Conservation (phyloP, 306 rosid species). For the Geum urbanum region DNA sequence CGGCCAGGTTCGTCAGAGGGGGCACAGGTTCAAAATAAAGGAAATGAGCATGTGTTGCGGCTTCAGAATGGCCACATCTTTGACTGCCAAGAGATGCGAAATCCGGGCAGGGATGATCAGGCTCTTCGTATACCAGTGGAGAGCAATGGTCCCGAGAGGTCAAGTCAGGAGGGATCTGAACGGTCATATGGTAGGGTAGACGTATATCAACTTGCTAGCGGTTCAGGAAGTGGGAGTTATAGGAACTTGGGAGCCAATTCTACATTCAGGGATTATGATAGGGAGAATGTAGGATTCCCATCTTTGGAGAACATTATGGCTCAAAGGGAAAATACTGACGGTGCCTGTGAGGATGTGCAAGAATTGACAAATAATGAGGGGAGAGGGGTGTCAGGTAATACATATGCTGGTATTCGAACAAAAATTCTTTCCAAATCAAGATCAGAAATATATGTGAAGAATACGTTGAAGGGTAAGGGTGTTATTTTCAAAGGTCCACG, state of each 20-base stretch:
- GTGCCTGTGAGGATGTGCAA: slow-evolving; percentile 44
- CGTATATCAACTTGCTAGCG: slow-evolving; percentile 51
- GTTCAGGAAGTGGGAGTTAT: slow-evolving; percentile 57
- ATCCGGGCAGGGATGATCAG: slow-evolving; percentile 32
- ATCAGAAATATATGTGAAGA: slow-evolving; percentile 75
- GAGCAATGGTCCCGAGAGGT: slow-evolving; percentile 25
- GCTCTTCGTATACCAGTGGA: slow-evolving; percentile 38
- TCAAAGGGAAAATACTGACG: slow-evolving; percentile 44
- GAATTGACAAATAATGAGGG: slow-evolving; percentile 42
- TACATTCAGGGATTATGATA: slow-evolving; percentile 36
- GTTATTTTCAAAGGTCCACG: slow-evolving; percentile 49
- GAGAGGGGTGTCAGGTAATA: slow-evolving; percentile 38
- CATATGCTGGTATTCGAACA: slow-evolving; percentile 58
- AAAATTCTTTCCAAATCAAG: slow-evolving; percentile 81
- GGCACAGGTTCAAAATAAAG: slow-evolving; percentile 48
- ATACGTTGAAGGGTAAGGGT: slow-evolving; percentile 80
- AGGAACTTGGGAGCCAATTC: slow-evolving; percentile 43
- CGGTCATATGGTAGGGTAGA: slow-evolving; percentile 26
- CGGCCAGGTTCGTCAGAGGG: slow-evolving; percentile 42
- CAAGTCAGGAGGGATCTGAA: slow-evolving; percentile 39
- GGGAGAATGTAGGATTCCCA: slow-evolving; percentile 46
- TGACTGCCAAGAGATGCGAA: slow-evolving; percentile 41
- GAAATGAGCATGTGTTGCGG: slow-evolving; percentile 34
- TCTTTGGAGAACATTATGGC: slow-evolving; percentile 45
- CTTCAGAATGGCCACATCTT: slow-evolving; percentile 32